Evolutionary conservation across 2,329 filamentous ascomycete species (phyloP).

Genomic region (Fusarium drepaniforme): DNA sequence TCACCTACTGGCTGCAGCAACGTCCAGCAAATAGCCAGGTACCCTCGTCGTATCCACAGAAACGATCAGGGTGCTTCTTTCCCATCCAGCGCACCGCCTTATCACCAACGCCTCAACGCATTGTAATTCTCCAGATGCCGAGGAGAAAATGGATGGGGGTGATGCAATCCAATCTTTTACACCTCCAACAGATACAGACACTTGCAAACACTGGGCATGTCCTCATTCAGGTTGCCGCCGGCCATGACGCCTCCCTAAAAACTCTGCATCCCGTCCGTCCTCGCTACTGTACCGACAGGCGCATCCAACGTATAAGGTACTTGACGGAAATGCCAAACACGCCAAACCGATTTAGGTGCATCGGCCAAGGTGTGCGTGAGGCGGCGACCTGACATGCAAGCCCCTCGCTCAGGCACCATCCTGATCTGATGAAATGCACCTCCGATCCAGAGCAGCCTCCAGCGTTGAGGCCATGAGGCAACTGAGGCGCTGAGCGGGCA

Average conservation of each 20-base stretch:
- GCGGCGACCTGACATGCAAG: constrained; percentile 36
- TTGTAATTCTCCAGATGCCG: constrained; percentile 6
- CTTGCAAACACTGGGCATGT: background rate
- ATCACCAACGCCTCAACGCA: background rate
- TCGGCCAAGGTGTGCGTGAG: constrained; percentile 30
- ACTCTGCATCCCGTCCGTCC: constrained; percentile 15
- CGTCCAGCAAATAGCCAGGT: constrained; percentile 25
- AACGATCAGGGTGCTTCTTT: constrained; percentile 20
- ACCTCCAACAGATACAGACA: background rate
- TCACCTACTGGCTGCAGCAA: constrained; percentile 39
- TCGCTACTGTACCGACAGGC: constrained; percentile 2
- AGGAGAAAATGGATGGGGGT: constrained; percentile 8
- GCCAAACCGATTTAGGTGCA: constrained; percentile 25
- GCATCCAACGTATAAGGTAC: constrained; percentile 26
- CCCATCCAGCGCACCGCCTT: constrained; percentile 6
- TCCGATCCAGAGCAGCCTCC: constrained; percentile 28
- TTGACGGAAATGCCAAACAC: constrained; percentile 9
- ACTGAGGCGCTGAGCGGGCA: constrained; percentile 27
- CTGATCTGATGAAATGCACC: constrained; percentile 27
- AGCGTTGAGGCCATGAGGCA: constrained; percentile 22
- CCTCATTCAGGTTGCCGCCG: constrained; percentile 22
- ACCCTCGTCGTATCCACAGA: constrained; percentile 41
- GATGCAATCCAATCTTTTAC: background rate
- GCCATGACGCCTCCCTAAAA: constrained; percentile 26
- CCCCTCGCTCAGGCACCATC: constrained; percentile 33